Evolutionary conservation across 139 green algal species (phyloP).

Genomic region (Pedinophyceae sp.): DNA sequence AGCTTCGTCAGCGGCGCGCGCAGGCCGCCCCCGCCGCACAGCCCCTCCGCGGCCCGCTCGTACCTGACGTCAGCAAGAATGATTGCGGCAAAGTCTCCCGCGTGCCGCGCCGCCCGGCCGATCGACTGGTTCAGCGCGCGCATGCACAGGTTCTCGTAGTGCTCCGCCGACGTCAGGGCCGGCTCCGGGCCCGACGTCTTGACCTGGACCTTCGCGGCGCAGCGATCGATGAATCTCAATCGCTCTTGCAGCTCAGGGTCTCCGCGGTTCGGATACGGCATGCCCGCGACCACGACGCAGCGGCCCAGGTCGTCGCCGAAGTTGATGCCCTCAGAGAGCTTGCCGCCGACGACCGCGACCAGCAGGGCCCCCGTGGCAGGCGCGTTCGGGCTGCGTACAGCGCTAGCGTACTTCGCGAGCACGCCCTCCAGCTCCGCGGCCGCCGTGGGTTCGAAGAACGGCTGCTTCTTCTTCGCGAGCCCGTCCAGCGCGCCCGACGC

Average conservation of each 20-base stretch:
- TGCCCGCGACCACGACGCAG: constrained; percentile 61
- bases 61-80: constrained; percentile 76
- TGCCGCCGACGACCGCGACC: constrained; percentile 84
- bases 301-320: constrained; percentile 89
- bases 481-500: constrained; percentile 21
- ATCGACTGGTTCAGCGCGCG: constrained; percentile 92
- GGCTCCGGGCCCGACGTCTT: constrained; percentile 9
- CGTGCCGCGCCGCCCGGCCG: constrained; percentile 66
- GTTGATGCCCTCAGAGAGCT: constrained; percentile 97
- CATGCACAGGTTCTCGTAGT: constrained; percentile 77
- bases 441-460: constrained; percentile 47
- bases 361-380: constrained; percentile 41
- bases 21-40: neutral
- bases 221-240: constrained; percentile 69
- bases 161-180: constrained; percentile 18
- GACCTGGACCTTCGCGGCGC: neutral
- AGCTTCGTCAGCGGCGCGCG: constrained; percentile 31
- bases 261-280: constrained; percentile 83
- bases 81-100: constrained; percentile 73
- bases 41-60: constrained; percentile 1
- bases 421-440: constrained; percentile 43
- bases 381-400: too few relatives aligned
- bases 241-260: constrained; percentile 81
- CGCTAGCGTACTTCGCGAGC: constrained; percentile 36
- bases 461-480: constrained; percentile 25